Evolutionary conservation across 1,284 basidiomycete genomes (phyloP).

Genomic region (Cystobasidium sp.): DNA sequence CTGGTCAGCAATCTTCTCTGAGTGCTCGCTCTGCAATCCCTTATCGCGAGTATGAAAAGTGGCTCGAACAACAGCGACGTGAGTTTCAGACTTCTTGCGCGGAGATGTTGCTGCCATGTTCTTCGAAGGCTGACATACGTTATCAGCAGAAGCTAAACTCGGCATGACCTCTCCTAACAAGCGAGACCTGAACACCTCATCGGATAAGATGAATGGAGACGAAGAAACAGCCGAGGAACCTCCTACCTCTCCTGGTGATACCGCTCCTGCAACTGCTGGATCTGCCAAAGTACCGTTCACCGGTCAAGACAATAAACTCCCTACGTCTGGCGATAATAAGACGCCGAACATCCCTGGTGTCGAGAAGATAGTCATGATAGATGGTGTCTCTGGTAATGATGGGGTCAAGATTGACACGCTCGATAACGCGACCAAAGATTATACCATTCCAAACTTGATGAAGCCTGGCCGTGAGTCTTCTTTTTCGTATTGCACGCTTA

Average conservation of each 20-base stretch:
- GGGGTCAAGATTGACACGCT: not conserved
- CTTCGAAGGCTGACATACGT: not conserved
- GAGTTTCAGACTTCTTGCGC: not conserved
- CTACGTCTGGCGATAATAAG: not conserved
- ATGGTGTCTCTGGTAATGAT: slow-evolving; percentile 1
- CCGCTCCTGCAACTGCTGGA: too few relatives aligned
- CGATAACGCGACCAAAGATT: not conserved
- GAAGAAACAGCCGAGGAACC: too few relatives aligned
- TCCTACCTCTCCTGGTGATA: too few relatives aligned
- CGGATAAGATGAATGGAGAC: too few relatives aligned
- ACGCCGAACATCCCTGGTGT: slow-evolving; percentile 4
- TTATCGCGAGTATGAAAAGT: slow-evolving; percentile 5
- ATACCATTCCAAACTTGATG: not conserved
- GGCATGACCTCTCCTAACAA: too few relatives aligned
- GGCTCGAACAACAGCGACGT: not conserved
- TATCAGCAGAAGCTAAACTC: not conserved
- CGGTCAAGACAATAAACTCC: too few relatives aligned
- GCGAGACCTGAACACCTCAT: too few relatives aligned
- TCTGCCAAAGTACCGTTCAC: too few relatives aligned
- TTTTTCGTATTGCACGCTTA: too few relatives aligned
- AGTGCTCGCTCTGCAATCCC: not conserved
- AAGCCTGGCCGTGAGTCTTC: slow-evolving; percentile 1
- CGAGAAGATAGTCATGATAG: not conserved
- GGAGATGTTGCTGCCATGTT: not conserved
- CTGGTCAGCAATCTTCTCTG: not conserved